phyloP scores from a whole-genome alignment of 352 stramenopile genomes.

The Lagenidium giganteum region DNA sequence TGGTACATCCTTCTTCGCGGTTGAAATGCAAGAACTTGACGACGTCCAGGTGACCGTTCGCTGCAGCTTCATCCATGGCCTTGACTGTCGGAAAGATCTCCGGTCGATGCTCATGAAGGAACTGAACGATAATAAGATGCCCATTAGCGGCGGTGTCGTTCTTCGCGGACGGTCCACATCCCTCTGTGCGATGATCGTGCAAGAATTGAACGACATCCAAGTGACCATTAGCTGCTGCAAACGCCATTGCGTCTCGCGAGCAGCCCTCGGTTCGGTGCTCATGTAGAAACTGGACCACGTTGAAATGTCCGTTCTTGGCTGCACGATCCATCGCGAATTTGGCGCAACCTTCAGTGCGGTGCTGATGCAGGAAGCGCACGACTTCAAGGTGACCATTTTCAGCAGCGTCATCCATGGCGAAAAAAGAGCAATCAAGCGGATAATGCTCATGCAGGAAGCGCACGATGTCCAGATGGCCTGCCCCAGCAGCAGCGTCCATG shows the following conservation, averaged over 20 bases:
- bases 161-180: not conserved
- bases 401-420: conserved; percentile 12
- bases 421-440: conserved; percentile 6
- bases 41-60: no score
- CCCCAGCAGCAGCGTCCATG: conserved; percentile 2
- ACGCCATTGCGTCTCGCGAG: no score
- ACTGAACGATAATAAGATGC: not conserved
- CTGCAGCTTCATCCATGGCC: no score
- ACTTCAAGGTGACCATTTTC: conserved; percentile 11
- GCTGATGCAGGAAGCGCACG: conserved; percentile 10
- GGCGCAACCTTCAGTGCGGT: not conserved
- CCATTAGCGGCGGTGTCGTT: not conserved
- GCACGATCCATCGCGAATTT: not conserved
- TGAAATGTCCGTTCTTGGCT: conserved; percentile 8
- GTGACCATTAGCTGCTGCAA: not conserved
- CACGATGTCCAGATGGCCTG: conserved; percentile 13
- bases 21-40: no score
- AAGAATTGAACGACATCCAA: not conserved
- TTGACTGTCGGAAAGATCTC: no score
- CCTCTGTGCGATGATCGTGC: not conserved
- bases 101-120: conserved; percentile 16
- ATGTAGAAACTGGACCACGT: conserved; percentile 10
- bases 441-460: conserved; percentile 8
- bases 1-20: no score
- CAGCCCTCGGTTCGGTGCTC: conserved; percentile 4